Conservation (phyloP, 1,284 basidiomycete species). For the Spongispora temasekensis region DNA sequence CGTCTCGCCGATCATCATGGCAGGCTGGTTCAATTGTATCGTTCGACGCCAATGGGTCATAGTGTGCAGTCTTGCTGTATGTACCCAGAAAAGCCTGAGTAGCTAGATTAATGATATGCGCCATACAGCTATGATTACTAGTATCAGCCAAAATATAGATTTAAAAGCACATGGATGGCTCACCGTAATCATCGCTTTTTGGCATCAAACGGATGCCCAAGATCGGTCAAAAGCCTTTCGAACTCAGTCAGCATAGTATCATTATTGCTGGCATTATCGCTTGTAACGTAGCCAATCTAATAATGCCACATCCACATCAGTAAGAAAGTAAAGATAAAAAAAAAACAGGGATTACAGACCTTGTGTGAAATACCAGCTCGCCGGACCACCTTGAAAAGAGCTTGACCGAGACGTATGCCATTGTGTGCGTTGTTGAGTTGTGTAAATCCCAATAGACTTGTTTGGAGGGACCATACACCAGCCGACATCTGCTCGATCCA, state of each 20-base stretch:
- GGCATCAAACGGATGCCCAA: not conserved
- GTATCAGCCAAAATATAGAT: not conserved
- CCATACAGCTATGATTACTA: not conserved
- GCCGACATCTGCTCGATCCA: constrained; percentile 1
- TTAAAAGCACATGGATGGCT: not conserved
- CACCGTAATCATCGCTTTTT: not conserved
- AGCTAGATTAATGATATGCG: too few relatives aligned
- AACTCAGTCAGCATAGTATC: constrained; percentile 8
- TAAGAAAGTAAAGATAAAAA: not conserved
- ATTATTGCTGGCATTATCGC: constrained; percentile 8
- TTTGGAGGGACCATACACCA: not conserved
- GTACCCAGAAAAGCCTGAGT: not conserved
- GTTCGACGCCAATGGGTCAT: not conserved
- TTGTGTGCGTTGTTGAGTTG: constrained; percentile 7
- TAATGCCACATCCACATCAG: too few relatives aligned
- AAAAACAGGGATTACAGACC: not conserved
- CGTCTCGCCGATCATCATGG: not conserved
- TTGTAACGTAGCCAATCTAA: not conserved
- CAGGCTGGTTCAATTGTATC: not conserved
- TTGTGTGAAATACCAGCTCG: not conserved
- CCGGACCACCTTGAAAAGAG: constrained; percentile 4
- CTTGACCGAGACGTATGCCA: constrained; percentile 2
- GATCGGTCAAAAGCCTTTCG: not conserved
- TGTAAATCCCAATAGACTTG: not conserved
- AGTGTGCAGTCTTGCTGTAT: not conserved